These are phyloP conservation scores for Ustilago shanxiensis DNA, from an alignment of 1,284 basidiomycete species.

Conservation along the genomic window DNA sequence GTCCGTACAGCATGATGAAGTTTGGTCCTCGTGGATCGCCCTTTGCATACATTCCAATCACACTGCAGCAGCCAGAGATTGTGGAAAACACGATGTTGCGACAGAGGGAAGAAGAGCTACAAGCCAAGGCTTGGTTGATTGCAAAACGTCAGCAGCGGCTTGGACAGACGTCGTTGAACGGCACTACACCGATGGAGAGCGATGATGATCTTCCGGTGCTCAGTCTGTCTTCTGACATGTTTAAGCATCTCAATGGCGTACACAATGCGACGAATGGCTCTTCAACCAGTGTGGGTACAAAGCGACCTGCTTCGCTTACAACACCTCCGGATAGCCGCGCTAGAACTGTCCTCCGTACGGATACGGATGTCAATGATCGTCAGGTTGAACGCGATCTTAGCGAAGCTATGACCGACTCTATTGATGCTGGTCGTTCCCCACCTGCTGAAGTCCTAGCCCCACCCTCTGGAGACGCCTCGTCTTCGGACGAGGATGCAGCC, in stretches of 20 bases:
- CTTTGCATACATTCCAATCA: slow-evolving; percentile 65
- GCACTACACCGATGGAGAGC: slow-evolving; percentile 5
- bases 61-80: slow-evolving; percentile 60
- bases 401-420: slow-evolving; percentile 42
- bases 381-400: slow-evolving; percentile 38
- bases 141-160: slow-evolving; percentile 23
- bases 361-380: not conserved
- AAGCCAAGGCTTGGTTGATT: slow-evolving; percentile 47
- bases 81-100: slow-evolving; percentile 48
- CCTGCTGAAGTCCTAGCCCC: slow-evolving; percentile 19
- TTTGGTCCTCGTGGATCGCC: slow-evolving; percentile 62
- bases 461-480: slow-evolving; percentile 16
- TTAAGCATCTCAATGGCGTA: slow-evolving; percentile 8
- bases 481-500: slow-evolving; percentile 18
- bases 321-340: slow-evolving; percentile 37
- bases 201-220: slow-evolving; percentile 45
- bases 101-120: slow-evolving; percentile 54
- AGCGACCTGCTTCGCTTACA: slow-evolving; percentile 46
- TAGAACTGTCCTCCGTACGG: slow-evolving; percentile 28
- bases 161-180: not conserved
- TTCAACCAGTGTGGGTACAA: slow-evolving; percentile 18
- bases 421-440: slow-evolving; percentile 13
- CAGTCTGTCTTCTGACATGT: slow-evolving; percentile 32
- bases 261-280: not conserved
- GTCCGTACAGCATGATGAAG: slow-evolving; percentile 63